These are phyloP conservation scores for Barnettozyma pratensis DNA, from an alignment of 805 yeast genomes.

Conservation along the genomic window DNA sequence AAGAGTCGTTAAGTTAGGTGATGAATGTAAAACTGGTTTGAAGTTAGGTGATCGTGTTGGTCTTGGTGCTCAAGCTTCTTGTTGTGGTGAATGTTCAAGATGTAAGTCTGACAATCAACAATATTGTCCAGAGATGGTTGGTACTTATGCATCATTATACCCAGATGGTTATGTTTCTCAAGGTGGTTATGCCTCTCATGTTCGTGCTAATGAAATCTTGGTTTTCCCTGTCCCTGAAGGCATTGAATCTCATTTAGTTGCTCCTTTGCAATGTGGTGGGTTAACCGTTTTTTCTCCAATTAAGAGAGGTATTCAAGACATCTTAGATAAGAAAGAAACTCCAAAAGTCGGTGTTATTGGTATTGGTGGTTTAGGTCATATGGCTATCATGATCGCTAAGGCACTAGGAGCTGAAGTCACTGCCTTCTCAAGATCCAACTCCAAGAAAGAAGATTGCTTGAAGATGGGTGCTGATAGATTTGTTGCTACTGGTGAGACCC, in stretches of 20 bases:
- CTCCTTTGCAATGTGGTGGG: conserved; percentile 78
- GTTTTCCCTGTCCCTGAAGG: conserved; percentile 59
- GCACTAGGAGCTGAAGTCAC: conserved; percentile 58
- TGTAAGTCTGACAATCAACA: conserved; percentile 52
- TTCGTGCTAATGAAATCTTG: conserved; percentile 58
- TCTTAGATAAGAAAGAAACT: conserved; percentile 15
- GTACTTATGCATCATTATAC: conserved; percentile 48
- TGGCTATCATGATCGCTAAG: conserved; percentile 51
- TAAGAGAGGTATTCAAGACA: conserved; percentile 32
- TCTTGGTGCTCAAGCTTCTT: conserved; percentile 62
- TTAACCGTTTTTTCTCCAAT: conserved; percentile 68
- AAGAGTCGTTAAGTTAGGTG: conserved; percentile 52
- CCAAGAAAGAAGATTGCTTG: conserved; percentile 44
- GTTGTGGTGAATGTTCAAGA: conserved; percentile 58
- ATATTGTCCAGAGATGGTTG: conserved; percentile 44
- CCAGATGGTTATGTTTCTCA: conserved; percentile 44
- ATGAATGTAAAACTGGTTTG: conserved; percentile 40
- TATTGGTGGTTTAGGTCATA: conserved; percentile 54
- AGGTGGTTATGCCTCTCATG: conserved; percentile 69
- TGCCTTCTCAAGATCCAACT: conserved; percentile 46
- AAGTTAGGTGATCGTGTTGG: conserved; percentile 76
- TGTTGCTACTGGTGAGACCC: conserved; percentile 48
- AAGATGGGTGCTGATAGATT: conserved; percentile 49
- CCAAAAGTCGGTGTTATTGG: conserved; percentile 50
- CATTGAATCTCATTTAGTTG: conserved; percentile 48